phyloP scores from a whole-genome alignment of 306 rosid genomes.

The Cucumis hystrix region DNA sequence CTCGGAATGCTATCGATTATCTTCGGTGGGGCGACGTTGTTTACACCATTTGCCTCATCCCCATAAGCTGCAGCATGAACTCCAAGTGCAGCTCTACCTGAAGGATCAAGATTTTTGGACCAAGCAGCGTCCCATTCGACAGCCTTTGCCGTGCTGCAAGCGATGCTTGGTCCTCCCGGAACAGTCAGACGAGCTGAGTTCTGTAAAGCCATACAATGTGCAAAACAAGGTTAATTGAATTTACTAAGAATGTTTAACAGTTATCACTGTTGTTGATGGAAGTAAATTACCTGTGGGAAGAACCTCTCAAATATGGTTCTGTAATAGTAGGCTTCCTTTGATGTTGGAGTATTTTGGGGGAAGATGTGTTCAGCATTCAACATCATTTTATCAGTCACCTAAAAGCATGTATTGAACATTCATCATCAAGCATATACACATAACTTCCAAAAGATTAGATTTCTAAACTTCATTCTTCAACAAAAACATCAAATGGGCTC shows the following conservation, averaged over 20 bases:
- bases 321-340: slow-evolving; percentile 88
- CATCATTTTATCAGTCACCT: slow-evolving; percentile 89
- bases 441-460: background rate
- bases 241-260: background rate
- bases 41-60: slow-evolving; percentile 5
- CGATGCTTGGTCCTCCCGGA: slow-evolving; percentile 90
- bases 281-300: slow-evolving; percentile 71
- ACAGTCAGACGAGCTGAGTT: slow-evolving; percentile 76
- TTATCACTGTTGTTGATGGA: background rate
- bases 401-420: background rate
- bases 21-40: slow-evolving; percentile 27
- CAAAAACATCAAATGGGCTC: background rate
- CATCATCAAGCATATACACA: background rate
- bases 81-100: slow-evolving; percentile 89
- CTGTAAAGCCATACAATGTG: slow-evolving; percentile 23
- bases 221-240: background rate
- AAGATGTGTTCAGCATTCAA: slow-evolving; percentile 58
- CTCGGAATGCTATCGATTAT: slow-evolving; percentile 36
- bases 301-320: slow-evolving; percentile 91
- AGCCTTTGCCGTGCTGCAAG: slow-evolving; percentile 93
- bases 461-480: background rate
- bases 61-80: slow-evolving; percentile 72
- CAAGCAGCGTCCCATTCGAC: slow-evolving; percentile 88
- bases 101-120: slow-evolving; percentile 81
- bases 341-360: slow-evolving; percentile 80